A percentile compares a stretch with the other conserved stretches of the same genome.
Evolutionary conservation across 495 filamentous ascomycete genomes (phyloP).

Genomic region (Articulospora tetracladia): DNA sequence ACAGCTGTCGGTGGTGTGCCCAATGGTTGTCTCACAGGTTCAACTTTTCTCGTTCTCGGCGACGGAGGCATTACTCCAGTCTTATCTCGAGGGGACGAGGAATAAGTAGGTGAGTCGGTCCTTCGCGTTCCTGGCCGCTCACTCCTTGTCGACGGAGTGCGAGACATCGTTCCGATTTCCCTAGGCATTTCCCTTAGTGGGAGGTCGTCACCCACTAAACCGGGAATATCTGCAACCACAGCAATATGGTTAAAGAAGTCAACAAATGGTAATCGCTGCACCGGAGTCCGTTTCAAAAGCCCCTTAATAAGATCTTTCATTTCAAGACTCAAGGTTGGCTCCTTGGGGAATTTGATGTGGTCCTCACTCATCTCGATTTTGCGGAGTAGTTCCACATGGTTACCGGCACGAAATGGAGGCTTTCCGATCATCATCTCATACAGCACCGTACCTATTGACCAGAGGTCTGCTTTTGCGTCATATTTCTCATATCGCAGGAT

Average conservation of each 20-base stretch:
- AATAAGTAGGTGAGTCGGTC: constrained; percentile 6
- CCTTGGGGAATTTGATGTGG: constrained; percentile 74
- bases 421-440: constrained; percentile 92
- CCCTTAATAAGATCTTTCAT: constrained; percentile 78
- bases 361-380: constrained; percentile 88
- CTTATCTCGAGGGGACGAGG: constrained; percentile 20
- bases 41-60: constrained; percentile 6
- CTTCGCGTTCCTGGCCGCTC: neutral
- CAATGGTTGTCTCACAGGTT: constrained; percentile 10
- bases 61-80: constrained; percentile 7
- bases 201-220: constrained; percentile 71
- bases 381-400: constrained; percentile 89
- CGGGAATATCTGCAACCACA: constrained; percentile 76
- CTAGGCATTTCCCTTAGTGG: constrained; percentile 32
- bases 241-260: constrained; percentile 75
- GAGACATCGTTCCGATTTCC: constrained; percentile 15
- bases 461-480: constrained; percentile 93
- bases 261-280: constrained; percentile 77
- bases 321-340: constrained; percentile 63
- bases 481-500: constrained; percentile 97
- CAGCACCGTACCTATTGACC: constrained; percentile 93
- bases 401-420: constrained; percentile 86
- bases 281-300: constrained; percentile 79
- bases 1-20: constrained; percentile 21
- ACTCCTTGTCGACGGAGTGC: constrained; percentile 15